Evolutionary conservation across 2,329 filamentous ascomycete species (phyloP).

Genomic region (Sclerotinia trifoliorum): DNA sequence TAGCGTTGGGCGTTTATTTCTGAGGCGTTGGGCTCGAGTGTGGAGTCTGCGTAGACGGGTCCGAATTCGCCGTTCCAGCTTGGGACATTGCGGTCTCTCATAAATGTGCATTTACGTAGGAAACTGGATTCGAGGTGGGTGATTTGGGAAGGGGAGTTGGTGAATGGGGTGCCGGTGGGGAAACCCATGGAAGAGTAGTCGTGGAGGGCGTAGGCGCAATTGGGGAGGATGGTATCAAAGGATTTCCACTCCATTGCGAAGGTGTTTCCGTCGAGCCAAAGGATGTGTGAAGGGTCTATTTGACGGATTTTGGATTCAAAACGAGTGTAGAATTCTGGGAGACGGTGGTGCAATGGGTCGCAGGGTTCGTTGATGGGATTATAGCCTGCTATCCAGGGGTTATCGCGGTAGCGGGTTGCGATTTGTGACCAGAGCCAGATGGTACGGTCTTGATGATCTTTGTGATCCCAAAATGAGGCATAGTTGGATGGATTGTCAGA

Average conservation of each 20-base stretch:
- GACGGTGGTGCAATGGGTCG: constrained; percentile 40
- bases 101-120: constrained; percentile 47
- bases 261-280: constrained; percentile 53
- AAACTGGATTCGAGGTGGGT: constrained; percentile 44
- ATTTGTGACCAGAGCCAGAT: constrained; percentile 48
- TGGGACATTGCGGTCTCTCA: constrained; percentile 44
- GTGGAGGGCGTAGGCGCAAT: constrained; percentile 53
- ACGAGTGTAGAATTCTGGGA: constrained; percentile 45
- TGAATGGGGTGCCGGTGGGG: constrained; percentile 45
- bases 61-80: constrained; percentile 55
- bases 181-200: constrained; percentile 55
- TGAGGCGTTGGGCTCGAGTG: constrained; percentile 39
- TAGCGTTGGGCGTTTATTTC: constrained; percentile 47
- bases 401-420: constrained; percentile 45
- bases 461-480: constrained; percentile 49
- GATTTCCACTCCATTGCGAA: constrained; percentile 52
- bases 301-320: constrained; percentile 44
- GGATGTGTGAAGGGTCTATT: constrained; percentile 49
- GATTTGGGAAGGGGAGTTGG: constrained; percentile 46
- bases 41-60: constrained; percentile 42
- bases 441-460: constrained; percentile 48
- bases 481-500: constrained; percentile 43
- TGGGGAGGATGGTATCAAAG: constrained; percentile 46
- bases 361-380: constrained; percentile 41
- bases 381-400: constrained; percentile 42